These are phyloP conservation scores for Exsudoporus frostii DNA, from an alignment of 768 basidiomycete species.

Conservation along the genomic window DNA sequence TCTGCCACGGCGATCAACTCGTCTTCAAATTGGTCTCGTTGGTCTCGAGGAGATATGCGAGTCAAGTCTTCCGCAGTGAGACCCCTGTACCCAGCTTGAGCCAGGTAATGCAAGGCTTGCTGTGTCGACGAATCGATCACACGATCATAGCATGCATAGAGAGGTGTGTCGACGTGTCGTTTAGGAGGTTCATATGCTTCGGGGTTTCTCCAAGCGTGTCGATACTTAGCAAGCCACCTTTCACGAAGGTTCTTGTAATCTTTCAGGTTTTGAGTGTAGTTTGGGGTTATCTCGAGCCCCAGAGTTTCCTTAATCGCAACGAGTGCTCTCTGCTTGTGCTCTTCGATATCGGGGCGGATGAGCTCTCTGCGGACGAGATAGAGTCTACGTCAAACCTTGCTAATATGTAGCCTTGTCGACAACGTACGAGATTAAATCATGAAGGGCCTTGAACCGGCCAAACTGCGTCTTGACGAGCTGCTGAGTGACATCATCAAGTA, in stretches of 20 bases:
- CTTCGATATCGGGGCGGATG: slow-evolving; percentile 29
- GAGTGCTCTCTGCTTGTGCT: slow-evolving; percentile 22
- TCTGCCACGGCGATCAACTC: slow-evolving; percentile 53
- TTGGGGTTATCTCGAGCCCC: slow-evolving; percentile 36
- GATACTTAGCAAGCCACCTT: slow-evolving; percentile 28
- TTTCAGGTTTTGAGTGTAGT: slow-evolving; percentile 37
- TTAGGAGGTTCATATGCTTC: no score
- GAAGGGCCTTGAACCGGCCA: slow-evolving; percentile 37
- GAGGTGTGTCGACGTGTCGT: no score
- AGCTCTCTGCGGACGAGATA: slow-evolving; percentile 21
- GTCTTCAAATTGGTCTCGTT: slow-evolving; percentile 32
- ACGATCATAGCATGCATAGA: no score
- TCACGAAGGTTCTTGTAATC: slow-evolving; percentile 21
- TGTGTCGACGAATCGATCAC: neutral
- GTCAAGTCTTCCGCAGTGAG: slow-evolving; percentile 26
- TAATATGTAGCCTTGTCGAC: neutral
- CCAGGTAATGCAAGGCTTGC: slow-evolving; percentile 27
- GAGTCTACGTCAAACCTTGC: neutral
- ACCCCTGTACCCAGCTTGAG: slow-evolving; percentile 26
- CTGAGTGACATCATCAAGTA: slow-evolving; percentile 30
- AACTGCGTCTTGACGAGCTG: slow-evolving; percentile 35
- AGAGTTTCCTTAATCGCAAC: slow-evolving; percentile 33
- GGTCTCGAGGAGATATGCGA: slow-evolving; percentile 24
- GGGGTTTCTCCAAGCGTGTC: slow-evolving; percentile 4
- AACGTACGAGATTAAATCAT: slow-evolving; percentile 36